These are phyloP conservation scores for Corynespora cassiicola DNA, from an alignment of 2,329 filamentous ascomycete genomes.

Conservation along the genomic window DNA sequence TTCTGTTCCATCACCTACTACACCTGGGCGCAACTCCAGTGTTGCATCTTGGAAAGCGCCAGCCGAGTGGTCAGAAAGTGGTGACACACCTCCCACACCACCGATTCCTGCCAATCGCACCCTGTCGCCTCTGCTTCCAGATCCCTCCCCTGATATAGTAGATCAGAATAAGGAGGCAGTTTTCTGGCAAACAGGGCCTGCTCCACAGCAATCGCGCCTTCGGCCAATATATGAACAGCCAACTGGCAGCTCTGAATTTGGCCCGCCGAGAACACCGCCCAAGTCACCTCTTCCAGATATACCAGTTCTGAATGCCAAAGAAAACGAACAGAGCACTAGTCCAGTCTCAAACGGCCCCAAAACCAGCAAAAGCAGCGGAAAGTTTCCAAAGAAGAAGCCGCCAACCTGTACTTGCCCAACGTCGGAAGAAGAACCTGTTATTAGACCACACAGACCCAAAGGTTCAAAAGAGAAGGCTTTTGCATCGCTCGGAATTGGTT, in stretches of 20 bases:
- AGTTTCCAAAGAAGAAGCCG: too few species aligned
- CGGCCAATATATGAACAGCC: slow-evolving; percentile 25
- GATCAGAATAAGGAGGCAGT: slow-evolving; percentile 19
- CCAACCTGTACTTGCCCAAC: too few species aligned
- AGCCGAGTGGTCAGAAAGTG: slow-evolving; percentile 31
- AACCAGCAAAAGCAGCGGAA: too few species aligned
- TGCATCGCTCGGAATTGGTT: slow-evolving; percentile 22
- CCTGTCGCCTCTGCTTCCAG: slow-evolving; percentile 37
- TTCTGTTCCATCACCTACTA: slow-evolving; percentile 5
- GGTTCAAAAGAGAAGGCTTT: slow-evolving; percentile 31
- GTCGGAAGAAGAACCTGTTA: too few species aligned
- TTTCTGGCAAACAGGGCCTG: slow-evolving; percentile 11
- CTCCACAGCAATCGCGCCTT: slow-evolving; percentile 19
- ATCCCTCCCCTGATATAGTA: slow-evolving; percentile 28
- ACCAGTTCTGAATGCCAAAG: slow-evolving; percentile 4
- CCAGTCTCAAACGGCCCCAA: background rate
- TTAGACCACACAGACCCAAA: background rate
- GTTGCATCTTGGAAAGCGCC: slow-evolving; percentile 34
- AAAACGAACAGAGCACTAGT: too few species aligned
- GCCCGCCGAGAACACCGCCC: slow-evolving; percentile 26
- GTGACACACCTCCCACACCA: slow-evolving; percentile 7
- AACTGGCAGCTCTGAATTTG: slow-evolving; percentile 12
- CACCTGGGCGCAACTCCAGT: slow-evolving; percentile 11
- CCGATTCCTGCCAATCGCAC: slow-evolving; percentile 13
- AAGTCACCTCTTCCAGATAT: slow-evolving; percentile 20